These are phyloP conservation scores for Cicer yamashitae DNA, from an alignment of 306 rosid species.

Conservation along the genomic window DNA sequence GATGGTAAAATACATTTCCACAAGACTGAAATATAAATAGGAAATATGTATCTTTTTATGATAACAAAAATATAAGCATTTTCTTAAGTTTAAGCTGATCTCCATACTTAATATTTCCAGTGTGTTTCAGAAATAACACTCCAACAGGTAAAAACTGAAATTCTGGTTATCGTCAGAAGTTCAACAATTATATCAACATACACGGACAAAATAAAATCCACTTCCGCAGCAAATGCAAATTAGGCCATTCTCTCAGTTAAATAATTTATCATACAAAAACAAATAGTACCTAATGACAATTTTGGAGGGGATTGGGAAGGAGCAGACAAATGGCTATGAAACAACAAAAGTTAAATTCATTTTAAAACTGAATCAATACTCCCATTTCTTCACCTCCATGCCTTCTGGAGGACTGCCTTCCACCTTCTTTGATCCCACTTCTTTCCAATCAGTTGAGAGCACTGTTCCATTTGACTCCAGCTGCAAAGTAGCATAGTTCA, in stretches of 20 bases:
- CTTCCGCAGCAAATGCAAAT: slow-evolving; percentile 33
- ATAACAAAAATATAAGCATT: too few relatives aligned
- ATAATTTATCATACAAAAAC: slow-evolving; percentile 30
- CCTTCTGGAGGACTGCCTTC: slow-evolving; percentile 98
- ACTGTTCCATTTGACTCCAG: slow-evolving; percentile 93
- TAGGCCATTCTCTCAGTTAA: slow-evolving; percentile 19
- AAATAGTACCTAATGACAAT: background rate
- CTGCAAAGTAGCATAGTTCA: slow-evolving; percentile 45
- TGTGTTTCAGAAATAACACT: background rate
- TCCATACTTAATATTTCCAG: background rate
- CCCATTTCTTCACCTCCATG: slow-evolving; percentile 97
- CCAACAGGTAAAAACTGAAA: background rate
- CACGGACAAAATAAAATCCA: slow-evolving; percentile 36
- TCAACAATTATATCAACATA: slow-evolving; percentile 20
- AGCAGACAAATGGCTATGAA: slow-evolving; percentile 5
- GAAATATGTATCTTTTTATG: too few relatives aligned
- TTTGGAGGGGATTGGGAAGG: slow-evolving; percentile 9
- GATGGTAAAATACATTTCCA: too few relatives aligned
- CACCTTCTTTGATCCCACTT: slow-evolving; percentile 90
- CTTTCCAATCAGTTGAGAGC: slow-evolving; percentile 97
- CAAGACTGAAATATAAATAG: too few relatives aligned
- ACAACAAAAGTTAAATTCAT: background rate
- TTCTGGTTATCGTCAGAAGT: background rate
- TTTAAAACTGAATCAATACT: slow-evolving; percentile 48
- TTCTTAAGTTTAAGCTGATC: too few relatives aligned